phyloP scores from a whole-genome alignment of 305 asterid genomes.

The Rubia occidens region DNA sequence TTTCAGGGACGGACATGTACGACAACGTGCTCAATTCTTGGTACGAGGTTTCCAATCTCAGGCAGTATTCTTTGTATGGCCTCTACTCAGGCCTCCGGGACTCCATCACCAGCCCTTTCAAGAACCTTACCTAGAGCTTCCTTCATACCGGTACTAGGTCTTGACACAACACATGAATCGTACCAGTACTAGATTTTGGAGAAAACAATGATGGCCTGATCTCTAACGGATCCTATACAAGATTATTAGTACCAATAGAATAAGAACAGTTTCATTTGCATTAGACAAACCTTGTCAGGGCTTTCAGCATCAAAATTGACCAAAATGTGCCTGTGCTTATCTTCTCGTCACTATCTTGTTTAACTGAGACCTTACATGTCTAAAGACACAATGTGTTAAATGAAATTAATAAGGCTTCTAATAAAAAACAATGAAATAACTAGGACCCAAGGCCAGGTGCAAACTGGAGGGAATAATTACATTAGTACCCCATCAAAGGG shows the following conservation, averaged over 20 bases:
- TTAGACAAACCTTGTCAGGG: background rate
- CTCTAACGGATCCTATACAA: no score
- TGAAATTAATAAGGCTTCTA: background rate
- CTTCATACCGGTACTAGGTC: background rate
- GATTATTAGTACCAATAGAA: background rate
- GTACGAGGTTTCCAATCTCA: conserved; percentile 76
- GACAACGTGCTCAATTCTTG: conserved; percentile 66
- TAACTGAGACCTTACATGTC: background rate
- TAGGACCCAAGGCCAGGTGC: background rate
- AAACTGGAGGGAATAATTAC: conserved; percentile 16
- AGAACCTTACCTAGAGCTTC: conserved; percentile 31
- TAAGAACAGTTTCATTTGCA: background rate
- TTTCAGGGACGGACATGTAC: conserved; percentile 69
- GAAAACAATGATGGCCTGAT: background rate
- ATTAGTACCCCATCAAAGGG: conserved; percentile 6
- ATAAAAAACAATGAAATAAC: background rate
- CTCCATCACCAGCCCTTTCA: conserved; percentile 37
- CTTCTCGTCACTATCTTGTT: background rate
- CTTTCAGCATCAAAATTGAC: background rate
- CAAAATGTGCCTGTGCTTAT: background rate
- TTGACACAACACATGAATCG: background rate
- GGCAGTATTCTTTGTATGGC: conserved; percentile 61
- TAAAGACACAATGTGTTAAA: background rate
- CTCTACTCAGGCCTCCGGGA: conserved; percentile 40
- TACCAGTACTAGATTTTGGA: background rate